Evolutionary conservation across 768 basidiomycete genomes (phyloP), one percentile per base, ranked within the genome.

Genomic region (Boletales sp.): DNA sequence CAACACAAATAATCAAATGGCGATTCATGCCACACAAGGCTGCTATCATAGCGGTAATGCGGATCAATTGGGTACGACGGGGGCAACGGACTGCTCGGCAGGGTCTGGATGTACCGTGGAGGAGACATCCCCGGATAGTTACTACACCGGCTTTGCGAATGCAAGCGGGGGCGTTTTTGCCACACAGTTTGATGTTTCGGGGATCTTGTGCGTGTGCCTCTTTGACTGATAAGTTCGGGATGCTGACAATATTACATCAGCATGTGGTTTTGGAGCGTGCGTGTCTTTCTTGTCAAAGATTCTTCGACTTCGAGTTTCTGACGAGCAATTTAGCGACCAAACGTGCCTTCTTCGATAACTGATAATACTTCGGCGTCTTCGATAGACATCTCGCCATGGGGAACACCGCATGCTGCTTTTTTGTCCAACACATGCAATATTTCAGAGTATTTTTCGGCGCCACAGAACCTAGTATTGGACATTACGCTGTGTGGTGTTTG

Each of bases 151-250:
- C 18, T 69, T 69, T 37, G 51, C 60, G 0, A 8, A 28, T 3
- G 59, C 58, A 30, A 80, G 82, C n/a, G 83, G 83, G 7, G 83
- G 83, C 5, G 80, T 84, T 1, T 91, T 73, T 66, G 86, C 86
- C 3, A 75, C 83, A 4, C 85, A 87, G 57, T 83, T 87, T 53
- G 86, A 86, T 44, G 70, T 73, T 7, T 63, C 74, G 1, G 84
- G 79, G 17, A 71, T 80, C 35, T 77, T 64, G 73, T 76, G 55
- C 62, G 76, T 61, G 31, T 34, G 33, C 18, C 3, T 13, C 8
- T 18, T 21, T 38, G 43, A 25, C 13, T 25, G 14, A 37, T 18
- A 12, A 28, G 25, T 35, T 40, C 37, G 17, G 14, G 6, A 41
- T 18, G 5, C 44, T 60, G 41, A 60, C 19, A 17, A 13, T 28